Conservation (phyloP, 2,329 filamentous ascomycete species). For the Cercospora zeina region DNA sequence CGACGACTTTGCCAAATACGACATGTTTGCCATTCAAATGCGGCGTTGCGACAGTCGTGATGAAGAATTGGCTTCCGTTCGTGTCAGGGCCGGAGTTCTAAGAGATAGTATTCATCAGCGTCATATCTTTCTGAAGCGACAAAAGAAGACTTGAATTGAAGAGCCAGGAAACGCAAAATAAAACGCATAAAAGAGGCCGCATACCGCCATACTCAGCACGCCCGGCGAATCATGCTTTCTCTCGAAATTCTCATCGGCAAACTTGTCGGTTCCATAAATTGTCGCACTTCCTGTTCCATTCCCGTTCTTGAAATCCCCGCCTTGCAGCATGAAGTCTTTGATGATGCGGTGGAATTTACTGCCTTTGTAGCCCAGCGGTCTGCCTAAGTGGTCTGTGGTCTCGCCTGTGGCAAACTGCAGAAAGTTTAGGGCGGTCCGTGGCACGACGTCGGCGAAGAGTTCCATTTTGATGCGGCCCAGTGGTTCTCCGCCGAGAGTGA, state of each 20-base stretch:
- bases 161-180: neutral
- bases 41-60: conserved; percentile 82
- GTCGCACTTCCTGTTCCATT: conserved; percentile 83
- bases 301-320: conserved; percentile 90
- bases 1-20: conserved; percentile 87
- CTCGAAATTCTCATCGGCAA: conserved; percentile 87
- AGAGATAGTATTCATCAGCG: neutral
- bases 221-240: conserved; percentile 77
- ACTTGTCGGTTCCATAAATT: conserved; percentile 82
- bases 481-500: conserved; percentile 79
- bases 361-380: conserved; percentile 90
- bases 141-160: conserved; percentile 9
- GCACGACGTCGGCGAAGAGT: conserved; percentile 77
- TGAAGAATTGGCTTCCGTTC: conserved; percentile 97
- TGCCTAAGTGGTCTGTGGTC: conserved; percentile 72
- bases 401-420: conserved; percentile 96
- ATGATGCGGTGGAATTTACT: conserved; percentile 95
- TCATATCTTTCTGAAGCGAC: neutral
- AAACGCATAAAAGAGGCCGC: conserved; percentile 41
- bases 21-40: conserved; percentile 93
- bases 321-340: conserved; percentile 95
- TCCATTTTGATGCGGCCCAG: conserved; percentile 87
- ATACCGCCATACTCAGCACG: conserved; percentile 87
- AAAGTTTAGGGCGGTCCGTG: conserved; percentile 89
- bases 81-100: conserved; percentile 89